Conservation (phyloP, 2,329 filamentous ascomycete species). For the Aspergillus sp. region DNA sequence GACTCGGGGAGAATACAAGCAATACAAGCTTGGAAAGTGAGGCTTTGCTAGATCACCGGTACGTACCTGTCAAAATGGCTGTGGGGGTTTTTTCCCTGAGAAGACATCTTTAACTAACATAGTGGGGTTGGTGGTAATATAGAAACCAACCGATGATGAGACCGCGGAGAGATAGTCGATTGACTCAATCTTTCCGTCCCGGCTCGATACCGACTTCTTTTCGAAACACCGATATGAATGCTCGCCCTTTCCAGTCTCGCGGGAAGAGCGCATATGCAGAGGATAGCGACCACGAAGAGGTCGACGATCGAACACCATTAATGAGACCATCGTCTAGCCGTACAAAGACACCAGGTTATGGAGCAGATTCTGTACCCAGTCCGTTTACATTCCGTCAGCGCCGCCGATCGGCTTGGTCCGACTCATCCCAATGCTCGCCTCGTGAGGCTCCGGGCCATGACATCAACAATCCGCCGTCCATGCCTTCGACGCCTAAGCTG, state of each 20-base stretch:
- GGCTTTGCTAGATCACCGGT: slow-evolving; percentile 83
- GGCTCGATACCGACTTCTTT: slow-evolving; percentile 30
- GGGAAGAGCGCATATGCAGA: slow-evolving; percentile 23
- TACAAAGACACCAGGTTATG: slow-evolving; percentile 35
- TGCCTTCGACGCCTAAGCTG: slow-evolving; percentile 58
- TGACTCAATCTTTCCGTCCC: slow-evolving; percentile 40
- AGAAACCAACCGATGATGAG: slow-evolving; percentile 64
- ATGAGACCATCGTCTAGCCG: slow-evolving; percentile 39
- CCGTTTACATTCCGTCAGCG: slow-evolving; percentile 27
- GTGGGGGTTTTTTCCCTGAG: neutral
- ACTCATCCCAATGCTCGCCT: slow-evolving; percentile 31
- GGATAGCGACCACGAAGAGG: slow-evolving; percentile 35
- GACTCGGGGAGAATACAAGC: slow-evolving; percentile 64
- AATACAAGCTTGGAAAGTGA: slow-evolving; percentile 88
- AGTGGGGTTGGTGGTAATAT: slow-evolving; percentile 16
- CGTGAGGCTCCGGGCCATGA: slow-evolving; percentile 45
- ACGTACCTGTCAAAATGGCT: slow-evolving; percentile 21
- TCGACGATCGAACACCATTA: slow-evolving; percentile 57
- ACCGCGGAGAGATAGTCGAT: slow-evolving; percentile 58
- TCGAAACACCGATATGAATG: slow-evolving; percentile 46
- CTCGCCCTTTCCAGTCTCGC: slow-evolving; percentile 36
- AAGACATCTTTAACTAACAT: neutral
- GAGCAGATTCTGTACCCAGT: slow-evolving; percentile 29
- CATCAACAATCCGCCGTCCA: slow-evolving; percentile 66
- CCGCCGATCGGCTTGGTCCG: slow-evolving; percentile 26